phyloP scores from a whole-genome alignment of 176 grass and related monocot species.

The Metroxylon sagu region DNA sequence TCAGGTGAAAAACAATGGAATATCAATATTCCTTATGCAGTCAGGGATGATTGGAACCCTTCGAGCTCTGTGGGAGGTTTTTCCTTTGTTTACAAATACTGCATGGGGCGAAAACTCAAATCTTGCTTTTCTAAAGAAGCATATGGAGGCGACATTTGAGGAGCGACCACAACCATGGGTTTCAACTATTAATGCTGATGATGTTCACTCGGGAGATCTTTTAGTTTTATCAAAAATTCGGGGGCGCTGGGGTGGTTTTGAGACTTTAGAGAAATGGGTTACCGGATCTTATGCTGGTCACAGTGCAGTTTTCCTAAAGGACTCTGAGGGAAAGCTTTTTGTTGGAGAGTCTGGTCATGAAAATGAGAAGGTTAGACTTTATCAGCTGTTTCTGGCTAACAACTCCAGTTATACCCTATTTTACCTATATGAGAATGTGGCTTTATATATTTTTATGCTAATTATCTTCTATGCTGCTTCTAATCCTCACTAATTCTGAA shows the following conservation, averaged over 20 bases:
- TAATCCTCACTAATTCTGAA: no score
- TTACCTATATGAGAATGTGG: no score
- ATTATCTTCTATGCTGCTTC: no score
- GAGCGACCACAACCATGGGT: conserved; percentile 85
- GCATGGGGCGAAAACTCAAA: conserved; percentile 82
- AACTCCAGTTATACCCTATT: no score
- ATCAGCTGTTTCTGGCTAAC: no score
- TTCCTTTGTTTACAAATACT: conserved; percentile 84
- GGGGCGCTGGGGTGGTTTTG: conserved; percentile 93
- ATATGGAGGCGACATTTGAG: conserved; percentile 90
- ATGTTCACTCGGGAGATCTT: conserved; percentile 92
- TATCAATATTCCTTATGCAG: conserved; percentile 98
- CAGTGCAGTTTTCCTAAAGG: conserved; percentile 73
- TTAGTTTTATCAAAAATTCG: conserved; percentile 89
- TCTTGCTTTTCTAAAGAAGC: conserved; percentile 82
- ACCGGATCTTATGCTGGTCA: conserved; percentile 94
- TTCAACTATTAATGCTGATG: conserved; percentile 64
- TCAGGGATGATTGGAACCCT: conserved; percentile 94
- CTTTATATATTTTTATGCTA: no score
- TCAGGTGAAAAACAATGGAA: conserved; percentile 82
- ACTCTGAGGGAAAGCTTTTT: conserved; percentile 90
- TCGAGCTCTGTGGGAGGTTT: conserved; percentile 89
- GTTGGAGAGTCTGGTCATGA: conserved; percentile 95
- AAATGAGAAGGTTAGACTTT: conserved; percentile 55
- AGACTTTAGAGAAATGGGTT: conserved; percentile 97